phyloP scores from a whole-genome alignment of 176 grass and related monocot genomes.

The Pharus latifolius region DNA sequence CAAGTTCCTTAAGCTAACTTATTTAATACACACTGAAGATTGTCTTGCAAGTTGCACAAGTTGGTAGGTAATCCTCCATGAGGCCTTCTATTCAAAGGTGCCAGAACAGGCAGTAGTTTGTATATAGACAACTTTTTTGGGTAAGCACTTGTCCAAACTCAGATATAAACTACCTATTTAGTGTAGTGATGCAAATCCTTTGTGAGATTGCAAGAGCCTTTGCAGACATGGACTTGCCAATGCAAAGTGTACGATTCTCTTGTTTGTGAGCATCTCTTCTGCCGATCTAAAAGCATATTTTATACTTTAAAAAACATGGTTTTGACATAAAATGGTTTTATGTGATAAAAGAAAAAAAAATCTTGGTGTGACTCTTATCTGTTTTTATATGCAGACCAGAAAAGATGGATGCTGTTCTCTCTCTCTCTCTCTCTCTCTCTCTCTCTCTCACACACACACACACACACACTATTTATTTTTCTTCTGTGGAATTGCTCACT shows the following conservation, averaged over 20 bases:
- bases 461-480: not conserved
- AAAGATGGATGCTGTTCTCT: not conserved
- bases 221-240: not conserved
- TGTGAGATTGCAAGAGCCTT: not conserved
- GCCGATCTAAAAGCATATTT: not conserved
- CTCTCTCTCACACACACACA: too few species aligned
- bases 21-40: not conserved
- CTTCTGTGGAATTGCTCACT: slow-evolving; percentile 20
- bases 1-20: not conserved
- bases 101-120: not conserved
- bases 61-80: not conserved
- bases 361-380: not conserved
- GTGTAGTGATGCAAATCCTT: not conserved
- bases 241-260: not conserved
- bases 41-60: not conserved
- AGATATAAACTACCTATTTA: not conserved
- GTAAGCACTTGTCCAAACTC: not conserved
- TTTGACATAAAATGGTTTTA: not conserved
- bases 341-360: not conserved
- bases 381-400: not conserved
- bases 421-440: not conserved
- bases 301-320: not conserved
- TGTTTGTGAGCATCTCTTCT: not conserved
- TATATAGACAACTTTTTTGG: not conserved
- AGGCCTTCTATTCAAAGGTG: slow-evolving; percentile 4